Evolutionary conservation across 176 grass and related monocot genomes (phyloP).

Genomic region (Oryza brachyantha): DNA sequence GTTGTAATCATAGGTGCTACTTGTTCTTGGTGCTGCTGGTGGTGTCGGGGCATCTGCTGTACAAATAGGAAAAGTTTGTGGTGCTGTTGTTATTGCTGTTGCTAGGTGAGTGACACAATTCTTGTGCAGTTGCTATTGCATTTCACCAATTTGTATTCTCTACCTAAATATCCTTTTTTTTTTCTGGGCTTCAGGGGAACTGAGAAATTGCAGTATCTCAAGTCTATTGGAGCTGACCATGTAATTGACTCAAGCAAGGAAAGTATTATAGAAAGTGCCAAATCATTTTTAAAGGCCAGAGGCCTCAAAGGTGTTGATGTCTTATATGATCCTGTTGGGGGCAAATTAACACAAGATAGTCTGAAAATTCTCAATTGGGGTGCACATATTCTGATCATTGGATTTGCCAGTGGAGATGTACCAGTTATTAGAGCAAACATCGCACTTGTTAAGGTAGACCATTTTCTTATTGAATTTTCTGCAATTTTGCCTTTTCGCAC

Average conservation of each 20-base stretch:
- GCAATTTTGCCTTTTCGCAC: not conserved
- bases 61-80: slow-evolving; percentile 97
- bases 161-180: slow-evolving; percentile 12
- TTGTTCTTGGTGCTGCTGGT: slow-evolving; percentile 95
- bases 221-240: slow-evolving; percentile 83
- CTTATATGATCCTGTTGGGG: slow-evolving; percentile 95
- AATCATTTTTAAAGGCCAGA: slow-evolving; percentile 77
- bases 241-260: slow-evolving; percentile 81
- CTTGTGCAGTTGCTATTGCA: not conserved
- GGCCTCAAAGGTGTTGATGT: slow-evolving; percentile 85
- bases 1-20: slow-evolving; percentile 69
- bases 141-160: not conserved
- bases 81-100: slow-evolving; percentile 87
- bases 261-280: slow-evolving; percentile 72
- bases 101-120: slow-evolving; percentile 63
- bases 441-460: slow-evolving; percentile 82
- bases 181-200: slow-evolving; percentile 49
- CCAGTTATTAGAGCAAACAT: slow-evolving; percentile 78
- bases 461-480: not conserved
- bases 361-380: slow-evolving; percentile 97
- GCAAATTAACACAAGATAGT: slow-evolving; percentile 84
- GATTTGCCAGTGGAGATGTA: slow-evolving; percentile 95
- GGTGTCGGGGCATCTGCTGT: slow-evolving; percentile 87
- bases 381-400: slow-evolving; percentile 90
- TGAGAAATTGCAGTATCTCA: slow-evolving; percentile 75